These are phyloP conservation scores for Beauveria australis DNA, from an alignment of 2,329 filamentous ascomycete species.

Conservation along the genomic window DNA sequence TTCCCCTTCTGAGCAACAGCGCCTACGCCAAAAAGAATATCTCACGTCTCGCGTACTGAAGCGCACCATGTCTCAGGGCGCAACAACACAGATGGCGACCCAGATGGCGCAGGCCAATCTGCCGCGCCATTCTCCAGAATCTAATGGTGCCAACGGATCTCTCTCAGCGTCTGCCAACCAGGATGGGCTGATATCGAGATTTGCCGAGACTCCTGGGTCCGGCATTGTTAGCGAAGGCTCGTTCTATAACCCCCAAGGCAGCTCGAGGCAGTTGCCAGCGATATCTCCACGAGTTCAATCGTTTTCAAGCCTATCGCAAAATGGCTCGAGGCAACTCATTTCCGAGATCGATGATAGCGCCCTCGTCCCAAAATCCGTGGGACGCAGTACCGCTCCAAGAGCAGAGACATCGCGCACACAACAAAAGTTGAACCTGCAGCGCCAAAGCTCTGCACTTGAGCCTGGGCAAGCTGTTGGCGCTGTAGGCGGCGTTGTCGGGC, in stretches of 20 bases:
- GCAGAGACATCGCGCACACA: constrained; percentile 60
- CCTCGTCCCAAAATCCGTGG: constrained; percentile 36
- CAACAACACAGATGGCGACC: constrained; percentile 57
- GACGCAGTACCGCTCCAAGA: constrained; percentile 30
- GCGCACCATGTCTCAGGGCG: constrained; percentile 52
- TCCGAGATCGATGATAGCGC: constrained; percentile 32
- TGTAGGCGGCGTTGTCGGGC: constrained; percentile 31
- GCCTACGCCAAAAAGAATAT: constrained; percentile 50
- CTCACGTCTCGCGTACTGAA: constrained; percentile 61
- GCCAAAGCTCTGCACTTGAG: constrained; percentile 64
- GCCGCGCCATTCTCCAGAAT: constrained; percentile 27
- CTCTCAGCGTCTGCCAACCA: constrained; percentile 24
- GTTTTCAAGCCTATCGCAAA: constrained; percentile 26
- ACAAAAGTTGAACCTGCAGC: constrained; percentile 67
- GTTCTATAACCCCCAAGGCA: constrained; percentile 34
- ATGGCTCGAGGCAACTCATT: constrained; percentile 18
- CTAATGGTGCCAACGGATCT: constrained; percentile 19
- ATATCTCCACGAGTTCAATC: constrained; percentile 34
- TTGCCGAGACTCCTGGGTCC: constrained; percentile 44
- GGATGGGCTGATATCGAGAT: constrained; percentile 50
- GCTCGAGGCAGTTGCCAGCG: constrained; percentile 25
- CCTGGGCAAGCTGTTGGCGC: constrained; percentile 39
- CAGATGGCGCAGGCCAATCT: constrained; percentile 37
- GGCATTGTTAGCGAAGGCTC: constrained; percentile 43
- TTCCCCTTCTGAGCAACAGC: constrained; percentile 31